phyloP scores from a whole-genome alignment of 805 yeast species.

The Wickerhamomyces pijperi region DNA sequence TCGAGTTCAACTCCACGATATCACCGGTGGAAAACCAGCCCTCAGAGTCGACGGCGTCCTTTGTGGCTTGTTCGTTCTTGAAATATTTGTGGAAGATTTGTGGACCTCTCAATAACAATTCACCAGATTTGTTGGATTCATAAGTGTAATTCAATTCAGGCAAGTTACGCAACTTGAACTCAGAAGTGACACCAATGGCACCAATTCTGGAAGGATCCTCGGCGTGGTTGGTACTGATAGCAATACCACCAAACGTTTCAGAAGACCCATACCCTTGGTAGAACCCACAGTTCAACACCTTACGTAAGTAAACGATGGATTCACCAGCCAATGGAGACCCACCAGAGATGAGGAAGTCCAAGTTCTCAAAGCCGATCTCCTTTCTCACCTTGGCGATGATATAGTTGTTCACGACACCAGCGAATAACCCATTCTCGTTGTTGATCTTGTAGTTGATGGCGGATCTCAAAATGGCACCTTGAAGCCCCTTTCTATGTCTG shows the following conservation, averaged over 20 bases:
- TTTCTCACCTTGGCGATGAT: conserved; percentile 32
- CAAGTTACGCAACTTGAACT: conserved; percentile 49
- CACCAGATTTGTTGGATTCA: conserved; percentile 40
- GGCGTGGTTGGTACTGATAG: conserved; percentile 34
- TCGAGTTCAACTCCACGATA: conserved; percentile 38
- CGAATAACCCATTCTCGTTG: conserved; percentile 23
- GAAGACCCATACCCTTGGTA: conserved; percentile 71
- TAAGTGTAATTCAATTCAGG: conserved; percentile 50
- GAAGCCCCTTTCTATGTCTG: conserved; percentile 31
- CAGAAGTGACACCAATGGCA: conserved; percentile 41
- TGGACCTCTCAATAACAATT: conserved; percentile 53
- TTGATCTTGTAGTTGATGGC: conserved; percentile 31
- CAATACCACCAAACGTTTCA: conserved; percentile 59
- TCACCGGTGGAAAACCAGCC: conserved; percentile 67
- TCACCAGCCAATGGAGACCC: conserved; percentile 64
- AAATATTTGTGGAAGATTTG: conserved; percentile 47
- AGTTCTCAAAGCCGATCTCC: conserved; percentile 37
- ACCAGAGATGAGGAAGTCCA: conserved; percentile 34
- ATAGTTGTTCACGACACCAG: conserved; percentile 23
- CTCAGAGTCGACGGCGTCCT: conserved; percentile 36
- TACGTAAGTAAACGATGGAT: conserved; percentile 49
- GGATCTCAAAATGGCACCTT: conserved; percentile 28
- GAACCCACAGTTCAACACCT: conserved; percentile 43
- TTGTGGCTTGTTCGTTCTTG: conserved; percentile 46
- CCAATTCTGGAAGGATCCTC: conserved; percentile 45